Evolutionary conservation across 192 early-diverging fungal species (phyloP).

Genomic region (Chytriomyces confervae): DNA sequence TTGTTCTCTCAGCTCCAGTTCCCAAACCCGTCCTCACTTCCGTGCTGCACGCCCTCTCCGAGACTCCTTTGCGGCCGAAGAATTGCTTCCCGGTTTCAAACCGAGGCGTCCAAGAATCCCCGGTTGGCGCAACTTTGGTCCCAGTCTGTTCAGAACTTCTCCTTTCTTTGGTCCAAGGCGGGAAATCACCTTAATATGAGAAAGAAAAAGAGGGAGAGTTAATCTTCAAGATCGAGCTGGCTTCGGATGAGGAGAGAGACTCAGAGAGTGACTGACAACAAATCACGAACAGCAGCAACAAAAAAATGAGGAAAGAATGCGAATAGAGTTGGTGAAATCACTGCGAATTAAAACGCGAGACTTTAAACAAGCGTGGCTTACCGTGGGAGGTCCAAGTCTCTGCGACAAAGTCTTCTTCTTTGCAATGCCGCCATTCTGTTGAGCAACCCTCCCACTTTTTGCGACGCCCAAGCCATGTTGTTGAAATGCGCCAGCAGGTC

Average conservation of each 20-base stretch:
- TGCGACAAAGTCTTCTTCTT: slow-evolving; percentile 11
- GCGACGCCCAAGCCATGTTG: background rate
- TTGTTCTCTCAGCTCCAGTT: background rate
- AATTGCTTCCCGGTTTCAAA: slow-evolving; percentile 6
- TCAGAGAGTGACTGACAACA: too few relatives aligned
- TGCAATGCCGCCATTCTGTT: slow-evolving; percentile 4
- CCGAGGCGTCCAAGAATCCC: slow-evolving; percentile 27
- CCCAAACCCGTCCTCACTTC: background rate
- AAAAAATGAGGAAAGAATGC: too few relatives aligned
- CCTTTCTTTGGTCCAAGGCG: slow-evolving; percentile 29
- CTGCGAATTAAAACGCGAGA: background rate
- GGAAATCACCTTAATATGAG: background rate
- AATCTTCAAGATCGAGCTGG: background rate
- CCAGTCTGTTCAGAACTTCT: slow-evolving; percentile 15
- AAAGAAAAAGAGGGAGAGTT: background rate
- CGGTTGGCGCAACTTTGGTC: slow-evolving; percentile 8
- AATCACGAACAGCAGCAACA: too few relatives aligned
- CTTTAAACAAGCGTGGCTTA: background rate
- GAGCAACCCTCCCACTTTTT: background rate
- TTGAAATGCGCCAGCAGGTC: too few relatives aligned
- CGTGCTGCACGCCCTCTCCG: background rate
- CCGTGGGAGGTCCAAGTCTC: slow-evolving; percentile 16
- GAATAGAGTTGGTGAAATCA: too few relatives aligned
- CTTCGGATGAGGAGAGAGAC: too few relatives aligned
- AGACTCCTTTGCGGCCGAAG: background rate